Conservation (phyloP, 2,329 filamentous ascomycete genomes). For the Penicillium crustosum region DNA sequence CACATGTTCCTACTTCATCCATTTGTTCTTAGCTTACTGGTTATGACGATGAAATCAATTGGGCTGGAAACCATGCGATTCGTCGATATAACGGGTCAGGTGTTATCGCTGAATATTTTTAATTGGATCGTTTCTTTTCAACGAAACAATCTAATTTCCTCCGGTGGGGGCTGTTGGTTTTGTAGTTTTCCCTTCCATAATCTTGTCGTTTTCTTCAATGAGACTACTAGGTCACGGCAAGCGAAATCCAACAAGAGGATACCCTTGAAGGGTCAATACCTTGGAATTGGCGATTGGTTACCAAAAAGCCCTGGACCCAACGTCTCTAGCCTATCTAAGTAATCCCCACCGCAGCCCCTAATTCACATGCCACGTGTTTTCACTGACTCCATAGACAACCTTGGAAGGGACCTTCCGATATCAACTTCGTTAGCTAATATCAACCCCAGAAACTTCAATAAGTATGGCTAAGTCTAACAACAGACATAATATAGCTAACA, state of each 20-base stretch:
- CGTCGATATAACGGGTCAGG: background rate
- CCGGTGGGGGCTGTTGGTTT: background rate
- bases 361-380: background rate
- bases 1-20: background rate
- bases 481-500: background rate
- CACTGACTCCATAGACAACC: no score
- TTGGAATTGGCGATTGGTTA: background rate
- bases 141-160: background rate
- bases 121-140: background rate
- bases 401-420: background rate
- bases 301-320: background rate
- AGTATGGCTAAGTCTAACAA: no score
- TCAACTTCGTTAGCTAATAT: background rate
- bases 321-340: background rate
- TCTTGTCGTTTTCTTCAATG: background rate
- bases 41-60: background rate
- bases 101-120: background rate
- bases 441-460: background rate
- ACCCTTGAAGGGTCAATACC: background rate
- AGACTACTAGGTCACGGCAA: background rate
- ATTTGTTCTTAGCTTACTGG: background rate
- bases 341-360: background rate
- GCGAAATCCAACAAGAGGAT: background rate
- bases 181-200: background rate
- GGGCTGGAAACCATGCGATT: slow-evolving; percentile 3